phyloP scores from a whole-genome alignment of 2,329 filamentous ascomycete genomes.

The Penicillium sclerotiorum region DNA sequence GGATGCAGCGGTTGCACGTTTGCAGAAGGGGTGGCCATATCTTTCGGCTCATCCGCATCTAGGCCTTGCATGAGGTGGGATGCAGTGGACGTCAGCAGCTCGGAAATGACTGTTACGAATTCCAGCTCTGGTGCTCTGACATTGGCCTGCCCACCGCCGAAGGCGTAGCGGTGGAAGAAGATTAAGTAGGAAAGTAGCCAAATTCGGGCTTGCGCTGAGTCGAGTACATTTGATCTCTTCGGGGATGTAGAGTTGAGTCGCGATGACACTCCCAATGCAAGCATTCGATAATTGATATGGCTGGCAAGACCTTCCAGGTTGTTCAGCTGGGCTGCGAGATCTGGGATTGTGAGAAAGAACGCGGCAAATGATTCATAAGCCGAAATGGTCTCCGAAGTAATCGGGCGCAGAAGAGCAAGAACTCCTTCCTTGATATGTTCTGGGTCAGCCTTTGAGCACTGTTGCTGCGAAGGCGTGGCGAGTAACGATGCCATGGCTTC shows the following conservation, averaged over 20 bases:
- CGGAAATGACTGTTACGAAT: conserved; percentile 60
- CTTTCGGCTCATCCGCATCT: conserved; percentile 42
- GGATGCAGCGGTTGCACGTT: conserved; percentile 39
- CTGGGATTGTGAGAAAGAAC: conserved; percentile 50
- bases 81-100: conserved; percentile 59
- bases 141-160: conserved; percentile 39
- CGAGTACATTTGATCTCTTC: conserved; percentile 32
- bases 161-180: conserved; percentile 57
- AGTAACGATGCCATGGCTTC: conserved; percentile 42
- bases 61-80: conserved; percentile 56
- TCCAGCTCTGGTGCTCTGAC: conserved; percentile 52
- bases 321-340: conserved; percentile 41
- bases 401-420: conserved; percentile 46
- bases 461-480: conserved; percentile 21
- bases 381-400: conserved; percentile 46
- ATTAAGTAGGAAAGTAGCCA: conserved; percentile 64
- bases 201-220: conserved; percentile 48
- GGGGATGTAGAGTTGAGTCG: conserved; percentile 29
- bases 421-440: conserved; percentile 36
- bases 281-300: conserved; percentile 54
- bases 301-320: conserved; percentile 48
- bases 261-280: conserved; percentile 42
- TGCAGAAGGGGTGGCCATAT: conserved; percentile 31
- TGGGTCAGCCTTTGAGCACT: conserved; percentile 11
- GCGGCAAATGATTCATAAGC: conserved; percentile 50